These are phyloP conservation scores for Acanthamoeba divionensis DNA, from an alignment of 208 protist genomes.

Conservation along the genomic window DNA sequence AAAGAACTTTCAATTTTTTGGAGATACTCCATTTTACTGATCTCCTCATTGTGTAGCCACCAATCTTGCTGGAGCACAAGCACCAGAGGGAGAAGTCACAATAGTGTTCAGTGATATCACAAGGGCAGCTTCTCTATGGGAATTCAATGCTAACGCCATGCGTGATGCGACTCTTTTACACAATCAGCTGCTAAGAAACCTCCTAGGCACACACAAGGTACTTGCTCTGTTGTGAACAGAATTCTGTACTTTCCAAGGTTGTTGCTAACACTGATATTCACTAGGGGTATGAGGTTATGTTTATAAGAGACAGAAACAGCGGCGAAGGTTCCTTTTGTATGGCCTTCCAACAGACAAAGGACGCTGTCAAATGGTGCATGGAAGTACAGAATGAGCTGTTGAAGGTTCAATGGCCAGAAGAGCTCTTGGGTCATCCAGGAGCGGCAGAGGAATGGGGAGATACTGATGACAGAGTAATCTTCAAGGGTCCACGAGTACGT, in stretches of 20 bases:
- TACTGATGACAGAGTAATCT: neutral
- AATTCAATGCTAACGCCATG: slow-evolving; percentile 42
- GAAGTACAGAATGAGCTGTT: neutral
- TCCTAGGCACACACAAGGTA: neutral
- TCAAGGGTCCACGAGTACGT: neutral
- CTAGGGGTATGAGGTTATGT: slow-evolving; percentile 41
- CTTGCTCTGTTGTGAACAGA: too few species aligned
- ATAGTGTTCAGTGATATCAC: slow-evolving; percentile 38
- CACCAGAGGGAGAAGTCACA: slow-evolving; percentile 15
- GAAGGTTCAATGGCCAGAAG: too few species aligned
- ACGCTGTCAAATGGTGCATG: neutral
- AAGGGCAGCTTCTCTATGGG: slow-evolving; percentile 26
- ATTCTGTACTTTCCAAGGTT: too few species aligned
- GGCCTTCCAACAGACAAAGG: neutral
- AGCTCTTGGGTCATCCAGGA: neutral
- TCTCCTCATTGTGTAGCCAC: too few species aligned
- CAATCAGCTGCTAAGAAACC: neutral
- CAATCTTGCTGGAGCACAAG: too few species aligned
- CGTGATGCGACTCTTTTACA: neutral
- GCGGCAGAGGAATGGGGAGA: neutral
- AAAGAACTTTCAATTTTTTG: too few species aligned
- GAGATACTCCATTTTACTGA: too few species aligned
- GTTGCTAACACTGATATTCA: too few species aligned
- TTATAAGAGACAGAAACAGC: neutral
- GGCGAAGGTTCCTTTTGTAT: neutral